A percentile compares a stretch with the other conserved stretches of the same genome.
Evolutionary conservation across 1,284 basidiomycete species (phyloP).

Genomic region (Takashimella koratensis): DNA sequence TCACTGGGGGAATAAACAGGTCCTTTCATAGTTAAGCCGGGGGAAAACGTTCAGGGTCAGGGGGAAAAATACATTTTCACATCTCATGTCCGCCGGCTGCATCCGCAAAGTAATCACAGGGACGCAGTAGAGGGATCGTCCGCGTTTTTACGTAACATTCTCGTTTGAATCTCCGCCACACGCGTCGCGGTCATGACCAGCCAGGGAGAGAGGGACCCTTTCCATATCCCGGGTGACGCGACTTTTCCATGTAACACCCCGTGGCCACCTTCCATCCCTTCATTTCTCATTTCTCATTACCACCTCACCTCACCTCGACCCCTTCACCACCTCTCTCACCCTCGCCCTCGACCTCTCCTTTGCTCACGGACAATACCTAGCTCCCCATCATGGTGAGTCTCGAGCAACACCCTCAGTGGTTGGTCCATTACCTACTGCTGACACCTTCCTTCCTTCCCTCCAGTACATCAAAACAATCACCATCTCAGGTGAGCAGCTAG

Average conservation of each 20-base stretch:
- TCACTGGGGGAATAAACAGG: too few species aligned
- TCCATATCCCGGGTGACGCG: slow-evolving; percentile 10
- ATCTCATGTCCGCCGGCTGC: too few species aligned
- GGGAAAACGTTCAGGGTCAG: too few species aligned
- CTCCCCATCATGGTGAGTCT: neutral
- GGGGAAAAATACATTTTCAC: too few species aligned
- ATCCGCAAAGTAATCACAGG: too few species aligned
- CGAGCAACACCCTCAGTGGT: neutral
- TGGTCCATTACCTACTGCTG: slow-evolving; percentile 15
- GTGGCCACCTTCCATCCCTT: slow-evolving; percentile 1
- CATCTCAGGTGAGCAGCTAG: slow-evolving; percentile 70
- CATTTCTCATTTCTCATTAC: neutral
- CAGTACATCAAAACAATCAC: slow-evolving; percentile 86
- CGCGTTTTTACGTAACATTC: too few species aligned
- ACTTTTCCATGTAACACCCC: slow-evolving; percentile 1
- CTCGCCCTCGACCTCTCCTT: neutral
- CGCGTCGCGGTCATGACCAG: too few species aligned
- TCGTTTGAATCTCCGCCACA: too few species aligned
- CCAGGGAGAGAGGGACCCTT: too few species aligned
- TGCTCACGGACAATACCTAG: too few species aligned
- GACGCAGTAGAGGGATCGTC: too few species aligned
- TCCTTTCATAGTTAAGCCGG: too few species aligned
- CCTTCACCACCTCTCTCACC: neutral
- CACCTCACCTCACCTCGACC: slow-evolving; percentile 1
- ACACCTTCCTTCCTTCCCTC: slow-evolving; percentile 29